These are phyloP conservation scores for Blastocystis sp. DNA, from an alignment of 352 stramenopile genomes.

Conservation along the genomic window DNA sequence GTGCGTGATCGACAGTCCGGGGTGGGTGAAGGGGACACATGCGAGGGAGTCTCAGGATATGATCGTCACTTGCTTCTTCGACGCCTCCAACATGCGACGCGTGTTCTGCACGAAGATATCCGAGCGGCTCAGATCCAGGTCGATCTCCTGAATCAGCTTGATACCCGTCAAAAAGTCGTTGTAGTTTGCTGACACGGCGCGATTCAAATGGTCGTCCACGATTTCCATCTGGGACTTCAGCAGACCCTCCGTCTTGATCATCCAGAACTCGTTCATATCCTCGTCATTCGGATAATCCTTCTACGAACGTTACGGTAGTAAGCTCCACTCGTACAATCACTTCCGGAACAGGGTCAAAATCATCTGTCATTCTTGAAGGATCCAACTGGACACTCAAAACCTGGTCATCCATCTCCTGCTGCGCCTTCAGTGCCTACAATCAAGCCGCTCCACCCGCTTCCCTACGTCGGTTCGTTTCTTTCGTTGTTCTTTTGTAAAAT, in stretches of 20 bases:
- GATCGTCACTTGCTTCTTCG: slow-evolving; percentile 35
- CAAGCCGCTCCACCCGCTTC: background rate
- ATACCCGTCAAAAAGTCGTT: slow-evolving; percentile 56
- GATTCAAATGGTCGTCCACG: slow-evolving; percentile 54
- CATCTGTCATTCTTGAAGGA: slow-evolving; percentile 39
- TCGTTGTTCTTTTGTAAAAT: slow-evolving; percentile 50
- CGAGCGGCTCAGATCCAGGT: slow-evolving; percentile 53
- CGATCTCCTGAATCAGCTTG: slow-evolving; percentile 56
- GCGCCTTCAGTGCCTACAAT: slow-evolving; percentile 44
- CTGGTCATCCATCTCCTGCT: slow-evolving; percentile 54
- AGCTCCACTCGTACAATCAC: slow-evolving; percentile 8
- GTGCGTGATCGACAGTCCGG: slow-evolving; percentile 28
- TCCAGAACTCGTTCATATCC: slow-evolving; percentile 56
- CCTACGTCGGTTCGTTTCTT: slow-evolving; percentile 46
- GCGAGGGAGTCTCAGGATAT: background rate
- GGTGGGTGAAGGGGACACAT: background rate
- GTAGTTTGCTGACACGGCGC: slow-evolving; percentile 47
- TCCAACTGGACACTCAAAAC: slow-evolving; percentile 45
- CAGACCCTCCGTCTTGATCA: slow-evolving; percentile 52
- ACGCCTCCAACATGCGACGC: slow-evolving; percentile 30
- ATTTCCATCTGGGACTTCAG: slow-evolving; percentile 55
- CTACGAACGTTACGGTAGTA: background rate
- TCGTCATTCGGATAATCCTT: slow-evolving; percentile 51
- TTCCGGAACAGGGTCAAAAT: slow-evolving; percentile 55
- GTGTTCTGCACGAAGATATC: slow-evolving; percentile 55